These are phyloP conservation scores for Argentina anserina DNA, from an alignment of 306 rosid genomes.

Conservation along the genomic window DNA sequence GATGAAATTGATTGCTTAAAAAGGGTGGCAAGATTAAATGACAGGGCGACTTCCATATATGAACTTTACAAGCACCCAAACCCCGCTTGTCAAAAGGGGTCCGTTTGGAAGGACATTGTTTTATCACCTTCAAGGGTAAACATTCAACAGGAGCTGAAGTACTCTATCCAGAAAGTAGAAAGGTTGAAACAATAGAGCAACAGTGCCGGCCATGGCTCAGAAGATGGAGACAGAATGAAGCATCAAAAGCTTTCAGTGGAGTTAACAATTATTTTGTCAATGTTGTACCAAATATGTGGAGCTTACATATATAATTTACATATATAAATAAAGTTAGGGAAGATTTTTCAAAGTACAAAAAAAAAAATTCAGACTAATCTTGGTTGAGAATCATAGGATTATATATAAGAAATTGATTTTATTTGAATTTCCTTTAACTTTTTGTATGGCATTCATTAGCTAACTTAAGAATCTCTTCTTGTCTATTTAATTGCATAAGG, in stretches of 20 bases:
- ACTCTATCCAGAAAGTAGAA: slow-evolving; percentile 73
- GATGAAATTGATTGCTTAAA: slow-evolving; percentile 81
- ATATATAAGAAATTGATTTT: not conserved
- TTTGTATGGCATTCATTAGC: not conserved
- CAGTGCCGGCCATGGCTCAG: slow-evolving; percentile 5
- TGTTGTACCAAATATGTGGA: slow-evolving; percentile 20
- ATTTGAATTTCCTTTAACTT: not conserved
- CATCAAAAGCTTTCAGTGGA: slow-evolving; percentile 20
- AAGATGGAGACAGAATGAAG: slow-evolving; percentile 24
- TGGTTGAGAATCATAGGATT: not conserved
- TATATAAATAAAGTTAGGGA: slow-evolving; percentile 2
- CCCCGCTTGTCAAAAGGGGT: slow-evolving; percentile 69
- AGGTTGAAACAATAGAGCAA: slow-evolving; percentile 30
- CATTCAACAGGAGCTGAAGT: slow-evolving; percentile 82
- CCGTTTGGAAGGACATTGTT: slow-evolving; percentile 92
- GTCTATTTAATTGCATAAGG: no score
- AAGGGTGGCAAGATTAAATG: slow-evolving; percentile 63
- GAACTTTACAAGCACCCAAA: slow-evolving; percentile 81
- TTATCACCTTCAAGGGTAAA: slow-evolving; percentile 81
- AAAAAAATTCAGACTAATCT: not conserved
- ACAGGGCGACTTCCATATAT: slow-evolving; percentile 61
- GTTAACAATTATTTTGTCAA: slow-evolving; percentile 12
- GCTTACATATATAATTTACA: slow-evolving; percentile 25
- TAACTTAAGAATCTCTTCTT: no score
- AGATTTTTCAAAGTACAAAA: not conserved